Evolutionary conservation across 306 rosid genomes (phyloP), one percentile per base, ranked within the genome.

Genomic region (Arachis stenosperma): DNA sequence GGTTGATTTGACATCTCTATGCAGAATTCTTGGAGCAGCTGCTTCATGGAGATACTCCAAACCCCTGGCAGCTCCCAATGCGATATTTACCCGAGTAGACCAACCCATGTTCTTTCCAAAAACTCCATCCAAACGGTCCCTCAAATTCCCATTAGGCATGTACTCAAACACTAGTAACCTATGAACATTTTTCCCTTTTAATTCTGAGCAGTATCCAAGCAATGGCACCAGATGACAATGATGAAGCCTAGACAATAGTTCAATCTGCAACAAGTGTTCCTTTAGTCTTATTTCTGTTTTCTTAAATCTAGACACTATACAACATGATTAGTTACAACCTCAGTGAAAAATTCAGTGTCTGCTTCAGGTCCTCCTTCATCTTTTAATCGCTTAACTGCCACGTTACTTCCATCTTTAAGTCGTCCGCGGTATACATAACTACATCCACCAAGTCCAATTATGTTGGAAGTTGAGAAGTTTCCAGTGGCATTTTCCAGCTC

Each of bases 31-130:
- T 59, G 99, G 99, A 80, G 96, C 99, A 76, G 97, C 99, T 58
- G 99, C 97, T 59, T 91, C 99, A 77, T 94, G 99, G 68, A 94
- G 97, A 90, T 94, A 94, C 75, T 94, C 99, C 83, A 94, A 81
- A 44, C 96, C 99, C 70, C 92, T 89, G 51, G 99, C 99, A 77
- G 99, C 95, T 84, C 99, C 99, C 61, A 91, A 83, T 65, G 99
- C 99, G 79, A 89, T 87, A 7, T 82, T 67, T 78, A 94, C 96
- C n/a, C 99, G 92, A 64, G 91, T 80, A 50, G 75, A 53, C 97
- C 97, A 94, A 76, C 84, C 92, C 84, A 88, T 72, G 37, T 67
- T 70, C 71, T 81, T 81, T 44, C 90, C 92, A 27, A 76, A 78
- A 29, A 77, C 56, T 39, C 85, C 90, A 83, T 94, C 97, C 78